phyloP scores from a whole-genome alignment of 2,329 filamentous ascomycete species.

The Sporothrix humicola region DNA sequence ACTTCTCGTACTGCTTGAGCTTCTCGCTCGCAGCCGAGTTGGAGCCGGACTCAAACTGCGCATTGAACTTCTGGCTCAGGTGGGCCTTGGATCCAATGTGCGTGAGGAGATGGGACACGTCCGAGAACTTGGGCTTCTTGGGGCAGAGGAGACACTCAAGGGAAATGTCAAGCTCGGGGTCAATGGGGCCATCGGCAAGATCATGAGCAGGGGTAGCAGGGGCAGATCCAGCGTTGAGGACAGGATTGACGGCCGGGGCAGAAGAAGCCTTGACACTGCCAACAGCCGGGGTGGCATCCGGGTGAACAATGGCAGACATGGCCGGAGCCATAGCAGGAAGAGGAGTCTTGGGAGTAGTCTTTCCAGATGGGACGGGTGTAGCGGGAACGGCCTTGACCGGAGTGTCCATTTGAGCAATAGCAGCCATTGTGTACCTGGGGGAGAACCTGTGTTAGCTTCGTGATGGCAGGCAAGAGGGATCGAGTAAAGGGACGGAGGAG shows the following conservation, averaged over 20 bases:
- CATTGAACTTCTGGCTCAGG: conserved; percentile 80
- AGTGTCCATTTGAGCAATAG: not conserved
- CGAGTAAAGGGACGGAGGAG: not conserved
- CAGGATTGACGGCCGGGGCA: not conserved
- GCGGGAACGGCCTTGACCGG: too few species aligned
- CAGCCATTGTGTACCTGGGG: conserved; percentile 23
- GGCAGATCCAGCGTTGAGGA: not conserved
- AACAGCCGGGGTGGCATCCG: not conserved
- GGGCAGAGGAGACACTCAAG: conserved; percentile 85
- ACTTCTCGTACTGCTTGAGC: conserved; percentile 73
- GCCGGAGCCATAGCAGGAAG: too few species aligned
- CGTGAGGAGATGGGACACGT: conserved; percentile 88
- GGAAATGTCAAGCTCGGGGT: conserved; percentile 56
- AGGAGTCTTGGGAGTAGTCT: too few species aligned
- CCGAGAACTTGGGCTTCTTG: conserved; percentile 79
- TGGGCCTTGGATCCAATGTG: conserved; percentile 95
- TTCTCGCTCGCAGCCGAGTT: conserved; percentile 68
- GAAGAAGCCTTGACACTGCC: too few species aligned
- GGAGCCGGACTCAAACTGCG: conserved; percentile 72
- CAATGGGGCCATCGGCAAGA: not conserved
- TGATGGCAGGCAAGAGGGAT: not conserved
- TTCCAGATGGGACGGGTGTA: too few species aligned
- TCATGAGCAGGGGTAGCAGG: not conserved
- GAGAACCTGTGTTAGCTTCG: too few species aligned
- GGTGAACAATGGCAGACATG: not conserved